phyloP scores from a whole-genome alignment of 169 alveolate genomes.

The Toxoplasma gondii region DNA sequence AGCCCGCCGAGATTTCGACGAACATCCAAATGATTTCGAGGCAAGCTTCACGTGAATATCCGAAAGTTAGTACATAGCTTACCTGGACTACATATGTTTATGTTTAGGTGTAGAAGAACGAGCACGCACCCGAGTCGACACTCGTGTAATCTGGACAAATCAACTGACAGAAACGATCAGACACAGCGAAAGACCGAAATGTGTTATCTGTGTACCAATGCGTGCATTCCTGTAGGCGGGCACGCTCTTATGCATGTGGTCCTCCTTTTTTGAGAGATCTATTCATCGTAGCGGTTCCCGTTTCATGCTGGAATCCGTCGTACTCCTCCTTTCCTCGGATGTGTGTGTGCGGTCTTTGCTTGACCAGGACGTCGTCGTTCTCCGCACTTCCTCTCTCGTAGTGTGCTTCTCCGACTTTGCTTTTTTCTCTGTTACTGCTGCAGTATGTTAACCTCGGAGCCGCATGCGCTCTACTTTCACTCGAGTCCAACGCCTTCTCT shows the following conservation, averaged over 20 bases:
- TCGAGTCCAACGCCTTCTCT: background rate
- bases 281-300: too few species aligned
- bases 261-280: too few species aligned
- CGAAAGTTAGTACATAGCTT: background rate
- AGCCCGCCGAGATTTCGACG: background rate
- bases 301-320: too few species aligned
- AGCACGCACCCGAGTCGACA: too few species aligned
- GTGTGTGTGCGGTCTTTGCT: background rate
- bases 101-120: too few species aligned
- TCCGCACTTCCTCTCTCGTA: background rate
- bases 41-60: background rate
- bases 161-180: too few species aligned
- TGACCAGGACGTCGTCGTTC: background rate
- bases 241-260: too few species aligned
- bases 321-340: background rate
- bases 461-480: background rate
- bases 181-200: too few species aligned
- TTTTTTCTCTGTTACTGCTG: background rate
- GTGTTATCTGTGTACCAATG: too few species aligned
- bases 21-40: background rate
- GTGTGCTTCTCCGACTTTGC: background rate
- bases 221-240: too few species aligned
- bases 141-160: too few species aligned
- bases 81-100: too few species aligned
- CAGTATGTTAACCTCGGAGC: slow-evolving; percentile 22